A percentile compares a stretch with the other conserved stretches of the same genome.
These are phyloP conservation scores for Boletus semigastroideus DNA, from an alignment of 1,284 basidiomycete genomes.

Conservation along the genomic window DNA sequence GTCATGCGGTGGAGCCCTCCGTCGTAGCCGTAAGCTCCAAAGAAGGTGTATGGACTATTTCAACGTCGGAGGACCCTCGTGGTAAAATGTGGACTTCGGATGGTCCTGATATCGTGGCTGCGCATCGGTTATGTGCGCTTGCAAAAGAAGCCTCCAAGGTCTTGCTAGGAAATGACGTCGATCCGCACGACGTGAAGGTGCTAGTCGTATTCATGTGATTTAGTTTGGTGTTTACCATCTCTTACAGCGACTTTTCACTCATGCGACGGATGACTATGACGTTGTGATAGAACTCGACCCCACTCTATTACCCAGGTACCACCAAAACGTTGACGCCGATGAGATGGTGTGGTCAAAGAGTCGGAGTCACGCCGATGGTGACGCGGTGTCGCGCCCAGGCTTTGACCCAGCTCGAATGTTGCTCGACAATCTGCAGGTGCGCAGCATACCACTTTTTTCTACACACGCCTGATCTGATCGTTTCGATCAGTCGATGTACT, in stretches of 20 bases:
- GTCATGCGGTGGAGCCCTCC: slow-evolving; percentile 20
- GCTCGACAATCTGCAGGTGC: slow-evolving; percentile 36
- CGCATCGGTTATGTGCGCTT: slow-evolving; percentile 65
- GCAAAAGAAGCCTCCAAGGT: slow-evolving; percentile 68
- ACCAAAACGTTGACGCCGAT: not conserved
- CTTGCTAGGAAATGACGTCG: slow-evolving; percentile 19
- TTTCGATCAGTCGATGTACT: slow-evolving; percentile 61
- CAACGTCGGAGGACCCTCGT: slow-evolving; percentile 76
- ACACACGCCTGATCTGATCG: slow-evolving; percentile 6
- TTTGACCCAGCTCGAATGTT: not conserved
- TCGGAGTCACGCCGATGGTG: not conserved
- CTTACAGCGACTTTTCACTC: slow-evolving; percentile 74
- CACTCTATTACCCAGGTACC: slow-evolving; percentile 66
- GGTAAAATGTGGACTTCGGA: slow-evolving; percentile 76
- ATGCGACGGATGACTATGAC: slow-evolving; percentile 85
- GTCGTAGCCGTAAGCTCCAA: slow-evolving; percentile 31
- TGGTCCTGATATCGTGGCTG: slow-evolving; percentile 67
- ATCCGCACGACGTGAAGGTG: slow-evolving; percentile 53
- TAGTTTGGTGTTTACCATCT: slow-evolving; percentile 1
- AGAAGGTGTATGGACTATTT: slow-evolving; percentile 75
- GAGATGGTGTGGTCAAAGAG: not conserved
- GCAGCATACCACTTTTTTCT: slow-evolving; percentile 19
- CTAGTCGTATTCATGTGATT: slow-evolving; percentile 7
- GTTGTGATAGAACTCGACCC: slow-evolving; percentile 79
- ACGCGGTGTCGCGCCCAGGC: not conserved